Conservation (phyloP, 208 protist species). For the Vickermania ingenoplastis region DNA sequence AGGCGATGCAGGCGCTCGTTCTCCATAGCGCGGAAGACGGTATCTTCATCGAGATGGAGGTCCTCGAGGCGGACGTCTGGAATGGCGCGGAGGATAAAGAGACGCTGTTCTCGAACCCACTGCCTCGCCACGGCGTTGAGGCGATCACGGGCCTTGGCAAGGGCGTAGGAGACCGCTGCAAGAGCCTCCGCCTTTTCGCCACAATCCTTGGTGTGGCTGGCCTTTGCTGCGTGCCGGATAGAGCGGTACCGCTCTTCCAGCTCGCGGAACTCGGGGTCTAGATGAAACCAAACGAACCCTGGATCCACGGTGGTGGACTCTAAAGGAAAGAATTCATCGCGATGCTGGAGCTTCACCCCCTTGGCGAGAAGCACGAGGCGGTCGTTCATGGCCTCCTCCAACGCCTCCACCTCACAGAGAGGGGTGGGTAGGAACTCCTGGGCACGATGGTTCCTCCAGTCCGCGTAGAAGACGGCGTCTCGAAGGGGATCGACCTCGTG, state of each 20-base stretch:
- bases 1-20: slow-evolving; percentile 21
- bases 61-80: neutral
- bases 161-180: neutral
- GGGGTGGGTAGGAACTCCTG: too few relatives aligned
- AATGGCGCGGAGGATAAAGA: slow-evolving; percentile 3
- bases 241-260: slow-evolving; percentile 4
- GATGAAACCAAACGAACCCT: neutral
- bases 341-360: slow-evolving; percentile 5
- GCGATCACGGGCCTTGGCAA: neutral
- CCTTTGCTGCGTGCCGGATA: slow-evolving; percentile 1
- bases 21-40: slow-evolving; percentile 38
- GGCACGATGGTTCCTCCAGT: neutral
- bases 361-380: slow-evolving; percentile 28
- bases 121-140: slow-evolving; percentile 4
- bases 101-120: neutral
- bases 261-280: slow-evolving; percentile 5
- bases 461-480: neutral
- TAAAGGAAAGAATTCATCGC: neutral
- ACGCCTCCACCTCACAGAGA: neutral
- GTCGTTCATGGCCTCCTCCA: slow-evolving; percentile 56
- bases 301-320: neutral
- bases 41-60: slow-evolving; percentile 9
- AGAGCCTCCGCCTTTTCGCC: slow-evolving; percentile 1
- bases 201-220: slow-evolving; percentile 6
- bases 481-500: neutral